Percentiles rank a stretch among this genome's conserved stretches.
These are phyloP conservation scores for Pneumocystis sp. DNA, from an alignment of 1,139 yeast genomes.

Conservation along the genomic window DNA sequence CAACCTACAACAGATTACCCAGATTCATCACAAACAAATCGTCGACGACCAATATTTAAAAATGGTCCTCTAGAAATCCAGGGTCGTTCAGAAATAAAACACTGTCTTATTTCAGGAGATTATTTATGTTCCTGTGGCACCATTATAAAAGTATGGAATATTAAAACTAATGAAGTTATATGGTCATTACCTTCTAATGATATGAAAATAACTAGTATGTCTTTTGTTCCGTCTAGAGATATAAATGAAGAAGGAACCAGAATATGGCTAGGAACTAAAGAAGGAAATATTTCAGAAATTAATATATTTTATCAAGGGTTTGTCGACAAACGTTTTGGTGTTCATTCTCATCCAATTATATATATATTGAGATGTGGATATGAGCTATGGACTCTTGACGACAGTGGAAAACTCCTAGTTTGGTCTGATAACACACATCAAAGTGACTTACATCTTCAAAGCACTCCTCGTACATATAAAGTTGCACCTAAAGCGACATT, in stretches of 20 bases:
- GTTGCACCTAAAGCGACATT: conserved; percentile 22
- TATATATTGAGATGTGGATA: conserved; percentile 18
- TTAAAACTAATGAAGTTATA: conserved; percentile 19
- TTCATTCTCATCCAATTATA: conserved; percentile 22
- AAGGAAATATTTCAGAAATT: conserved; percentile 25
- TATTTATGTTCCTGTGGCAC: conserved; percentile 18
- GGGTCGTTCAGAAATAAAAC: conserved; percentile 20
- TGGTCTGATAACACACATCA: conserved; percentile 20
- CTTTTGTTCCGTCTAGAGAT: conserved; percentile 14
- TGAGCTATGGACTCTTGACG: conserved; percentile 27
- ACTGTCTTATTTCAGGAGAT: conserved; percentile 19
- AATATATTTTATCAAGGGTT: conserved; percentile 16
- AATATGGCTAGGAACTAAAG: conserved; percentile 28
- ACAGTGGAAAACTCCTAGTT: conserved; percentile 27
- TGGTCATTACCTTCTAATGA: conserved; percentile 21
- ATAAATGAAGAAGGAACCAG: conserved; percentile 17
- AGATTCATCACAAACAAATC: conserved; percentile 25
- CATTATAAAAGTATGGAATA: conserved; percentile 19
- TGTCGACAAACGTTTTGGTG: conserved; percentile 19
- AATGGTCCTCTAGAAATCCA: conserved; percentile 20
- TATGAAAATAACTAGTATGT: conserved; percentile 20
- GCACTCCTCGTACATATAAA: conserved; percentile 22
- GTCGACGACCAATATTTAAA: conserved; percentile 23
- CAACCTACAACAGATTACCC: conserved; percentile 16
- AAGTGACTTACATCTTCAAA: conserved; percentile 15